phyloP scores from a whole-genome alignment of 2,329 filamentous ascomycete genomes.

The Teratosphaeriaceae sp. region DNA sequence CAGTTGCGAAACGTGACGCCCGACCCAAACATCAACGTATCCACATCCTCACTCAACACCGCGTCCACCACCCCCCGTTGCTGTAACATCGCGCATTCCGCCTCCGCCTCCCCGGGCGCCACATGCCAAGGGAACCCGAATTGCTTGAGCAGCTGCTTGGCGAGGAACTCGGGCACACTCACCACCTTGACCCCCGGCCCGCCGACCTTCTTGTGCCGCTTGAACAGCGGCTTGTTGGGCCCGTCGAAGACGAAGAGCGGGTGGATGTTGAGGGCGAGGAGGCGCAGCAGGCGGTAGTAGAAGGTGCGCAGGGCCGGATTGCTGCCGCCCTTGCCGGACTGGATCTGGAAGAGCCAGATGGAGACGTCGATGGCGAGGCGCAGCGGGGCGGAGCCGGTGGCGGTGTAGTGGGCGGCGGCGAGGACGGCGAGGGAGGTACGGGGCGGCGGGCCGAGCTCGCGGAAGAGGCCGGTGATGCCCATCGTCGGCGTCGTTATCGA shows the following conservation, averaged over 20 bases:
- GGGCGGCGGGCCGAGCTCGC: conserved; percentile 75
- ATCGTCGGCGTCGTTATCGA: conserved; percentile 5
- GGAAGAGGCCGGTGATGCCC: conserved; percentile 63
- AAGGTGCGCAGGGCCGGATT: conserved; percentile 88
- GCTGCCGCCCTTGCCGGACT: conserved; percentile 74
- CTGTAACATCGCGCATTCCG: conserved; percentile 42
- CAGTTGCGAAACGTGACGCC: conserved; percentile 46
- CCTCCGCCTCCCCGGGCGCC: conserved; percentile 43
- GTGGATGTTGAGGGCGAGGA: conserved; percentile 45
- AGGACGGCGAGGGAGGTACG: conserved; percentile 77
- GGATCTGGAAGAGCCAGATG: conserved; percentile 95
- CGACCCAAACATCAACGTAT: conserved; percentile 43
- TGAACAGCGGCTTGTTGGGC: conserved; percentile 39
- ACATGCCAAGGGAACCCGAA: conserved; percentile 38
- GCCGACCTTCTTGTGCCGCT: conserved; percentile 27
- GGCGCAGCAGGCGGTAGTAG: conserved; percentile 70
- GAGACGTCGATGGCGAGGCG: conserved; percentile 89
- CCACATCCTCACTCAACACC: conserved; percentile 43
- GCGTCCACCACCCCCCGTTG: conserved; percentile 40
- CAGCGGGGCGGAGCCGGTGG: conserved; percentile 61
- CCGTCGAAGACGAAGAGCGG: conserved; percentile 52
- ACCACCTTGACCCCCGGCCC: conserved; percentile 52
- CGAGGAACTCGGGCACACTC: conserved; percentile 35
- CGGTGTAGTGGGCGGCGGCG: conserved; percentile 71
- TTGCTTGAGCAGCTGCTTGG: conserved; percentile 29